phyloP scores from a whole-genome alignment of 352 stramenopile genomes.

The Phytophthora idaei region DNA sequence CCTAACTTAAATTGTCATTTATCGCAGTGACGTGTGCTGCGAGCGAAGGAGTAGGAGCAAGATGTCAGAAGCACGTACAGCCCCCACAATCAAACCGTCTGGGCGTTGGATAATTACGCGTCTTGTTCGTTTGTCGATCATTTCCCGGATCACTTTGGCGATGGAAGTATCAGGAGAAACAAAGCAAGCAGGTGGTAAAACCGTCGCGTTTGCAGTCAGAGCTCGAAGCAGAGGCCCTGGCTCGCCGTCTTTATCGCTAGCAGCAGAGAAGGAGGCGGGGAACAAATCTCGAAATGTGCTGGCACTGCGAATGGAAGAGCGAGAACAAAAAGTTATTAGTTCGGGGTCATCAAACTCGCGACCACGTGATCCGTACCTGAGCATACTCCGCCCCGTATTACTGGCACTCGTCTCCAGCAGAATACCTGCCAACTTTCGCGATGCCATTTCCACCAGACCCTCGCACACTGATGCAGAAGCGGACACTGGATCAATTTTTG shows the following conservation, averaged over 20 bases:
- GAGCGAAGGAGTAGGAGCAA: constrained; percentile 57
- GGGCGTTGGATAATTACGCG: constrained; percentile 42
- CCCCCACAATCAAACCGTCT: constrained; percentile 33
- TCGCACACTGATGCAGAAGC: constrained; percentile 38
- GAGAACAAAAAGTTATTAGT: neutral
- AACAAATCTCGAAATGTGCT: constrained; percentile 41
- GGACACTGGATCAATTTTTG: constrained; percentile 23
- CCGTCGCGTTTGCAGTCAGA: constrained; percentile 22
- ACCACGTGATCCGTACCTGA: constrained; percentile 23
- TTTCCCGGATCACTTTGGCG: constrained; percentile 47
- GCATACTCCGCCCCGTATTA: constrained; percentile 11
- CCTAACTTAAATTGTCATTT: neutral
- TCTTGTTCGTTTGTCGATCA: constrained; percentile 41
- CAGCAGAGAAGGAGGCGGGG: constrained; percentile 18
- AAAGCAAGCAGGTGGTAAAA: constrained; percentile 19
- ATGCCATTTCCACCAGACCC: constrained; percentile 41
- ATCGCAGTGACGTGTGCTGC: constrained; percentile 41
- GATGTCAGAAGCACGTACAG: constrained; percentile 58
- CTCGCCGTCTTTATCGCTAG: constrained; percentile 19
- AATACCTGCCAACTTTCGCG: constrained; percentile 38
- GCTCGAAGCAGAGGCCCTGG: constrained; percentile 37
- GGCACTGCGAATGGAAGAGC: constrained; percentile 13
- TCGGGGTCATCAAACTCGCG: neutral
- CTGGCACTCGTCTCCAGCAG: constrained; percentile 21
- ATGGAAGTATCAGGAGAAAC: constrained; percentile 46